Evolutionary conservation across 1,284 basidiomycete genomes (phyloP).

Genomic region (Phlebopus sp.): DNA sequence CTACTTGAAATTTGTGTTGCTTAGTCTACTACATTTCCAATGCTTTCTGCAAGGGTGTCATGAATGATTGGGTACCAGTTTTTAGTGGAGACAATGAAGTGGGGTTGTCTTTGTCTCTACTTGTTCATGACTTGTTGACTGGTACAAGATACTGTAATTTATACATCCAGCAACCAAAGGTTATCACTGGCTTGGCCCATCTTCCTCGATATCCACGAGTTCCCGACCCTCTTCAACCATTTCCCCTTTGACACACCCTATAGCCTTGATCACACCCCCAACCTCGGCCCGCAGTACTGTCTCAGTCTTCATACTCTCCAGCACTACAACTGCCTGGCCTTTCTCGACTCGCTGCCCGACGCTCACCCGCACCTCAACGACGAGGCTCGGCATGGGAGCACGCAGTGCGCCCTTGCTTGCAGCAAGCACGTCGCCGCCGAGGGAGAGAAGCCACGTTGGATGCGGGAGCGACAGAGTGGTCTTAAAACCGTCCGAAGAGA

Average conservation of each 20-base stretch:
- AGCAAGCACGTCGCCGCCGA: conserved; percentile 53
- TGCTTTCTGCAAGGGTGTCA: no score
- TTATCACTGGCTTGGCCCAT: conserved; percentile 5
- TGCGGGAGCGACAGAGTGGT: conserved; percentile 60
- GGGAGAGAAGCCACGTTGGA: conserved; percentile 63
- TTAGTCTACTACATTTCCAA: background rate
- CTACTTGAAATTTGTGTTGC: background rate
- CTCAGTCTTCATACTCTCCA: conserved; percentile 98
- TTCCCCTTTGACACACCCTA: conserved; percentile 78
- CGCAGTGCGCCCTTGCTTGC: conserved; percentile 55
- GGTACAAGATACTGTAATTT: no score
- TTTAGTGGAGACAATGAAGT: no score
- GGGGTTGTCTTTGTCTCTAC: no score
- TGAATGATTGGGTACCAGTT: no score
- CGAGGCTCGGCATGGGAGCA: conserved; percentile 88
- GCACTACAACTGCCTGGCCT: conserved; percentile 77
- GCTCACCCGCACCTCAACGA: conserved; percentile 81
- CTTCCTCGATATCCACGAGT: conserved; percentile 63
- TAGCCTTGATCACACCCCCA: conserved; percentile 64
- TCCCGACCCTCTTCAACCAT: conserved; percentile 87
- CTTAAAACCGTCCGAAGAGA: conserved; percentile 51
- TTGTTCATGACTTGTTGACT: no score
- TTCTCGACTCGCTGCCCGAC: conserved; percentile 76
- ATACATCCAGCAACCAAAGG: no score
- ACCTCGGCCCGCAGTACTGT: conserved; percentile 75